Base-by-base conservation (phyloP, 2,329 filamentous ascomycete species). In the Gnomoniopsis smithogilvyi region DNA sequence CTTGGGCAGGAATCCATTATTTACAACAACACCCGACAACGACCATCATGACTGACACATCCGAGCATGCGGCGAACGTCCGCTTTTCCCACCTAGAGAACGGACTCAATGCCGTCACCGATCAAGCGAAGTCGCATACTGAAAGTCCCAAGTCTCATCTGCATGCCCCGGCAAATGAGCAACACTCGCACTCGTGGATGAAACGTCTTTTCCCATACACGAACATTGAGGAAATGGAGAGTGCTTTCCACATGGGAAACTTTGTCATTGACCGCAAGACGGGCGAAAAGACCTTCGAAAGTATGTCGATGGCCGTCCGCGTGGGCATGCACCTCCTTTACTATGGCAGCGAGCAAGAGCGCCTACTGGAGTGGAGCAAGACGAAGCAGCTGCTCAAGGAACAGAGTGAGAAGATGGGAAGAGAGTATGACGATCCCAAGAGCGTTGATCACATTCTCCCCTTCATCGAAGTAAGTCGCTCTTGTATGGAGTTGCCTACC, bases 241-340 rank as follows among this genome's bases (percentile, higher is more conserved):
- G 56, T 11, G 62, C 67, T 14, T 75, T 69, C 64, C 73, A 77
- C 56, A 62, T 76, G 63, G 75, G 75, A 41, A 77, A 77, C 66
- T 77, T 76, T 65, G 74, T 77, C 45, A 69, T 76, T 30, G 73
- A 76, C 62, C 70, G 74, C 26, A 51, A 66, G 49, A 76, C 74
- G 0, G 71, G 73, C n/a, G 54, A 69, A 55, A 76, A 74, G 67
- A 64, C 64, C 6, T 77, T 73, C 57, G 75, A 77, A 61, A 64
- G 70, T 30, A 77, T 77, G 75, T 69, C 67, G 59, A 70, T 76
- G 60, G 76, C 76, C 61, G 74, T 76, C 43, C 69, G 74, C 21
- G 58, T 76, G 6, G 74, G 74, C 22, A 76, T 76, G 74, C 74
- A 77, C 58, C 64, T 75, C 33, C 68, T 77, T 17, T 77, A 77